Percentiles rank a stretch among this genome's conserved stretches.
Evolutionary conservation across 176 grass and related monocot species (phyloP).

Genomic region (Guadua angustifolia): DNA sequence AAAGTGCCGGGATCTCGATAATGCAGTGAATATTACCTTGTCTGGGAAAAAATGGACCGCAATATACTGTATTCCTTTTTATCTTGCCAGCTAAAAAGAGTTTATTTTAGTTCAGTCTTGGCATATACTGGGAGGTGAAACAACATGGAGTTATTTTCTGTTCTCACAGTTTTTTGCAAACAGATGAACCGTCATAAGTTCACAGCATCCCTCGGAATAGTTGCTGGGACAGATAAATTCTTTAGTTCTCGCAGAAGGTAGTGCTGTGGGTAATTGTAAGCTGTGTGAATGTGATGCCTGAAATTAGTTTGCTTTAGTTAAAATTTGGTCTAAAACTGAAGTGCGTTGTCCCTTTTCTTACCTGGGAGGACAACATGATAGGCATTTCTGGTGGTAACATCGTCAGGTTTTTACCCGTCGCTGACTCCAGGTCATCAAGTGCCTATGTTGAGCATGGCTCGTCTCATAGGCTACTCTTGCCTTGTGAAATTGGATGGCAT

Average conservation of each 20-base stretch:
- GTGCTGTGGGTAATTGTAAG: not conserved
- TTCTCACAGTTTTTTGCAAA: slow-evolving; percentile 36
- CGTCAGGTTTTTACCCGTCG: not conserved
- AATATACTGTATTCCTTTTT: not conserved
- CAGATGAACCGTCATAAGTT: not conserved
- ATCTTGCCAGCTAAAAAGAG: not conserved
- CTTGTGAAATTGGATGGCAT: not conserved
- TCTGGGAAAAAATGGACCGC: not conserved
- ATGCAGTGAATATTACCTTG: slow-evolving; percentile 17
- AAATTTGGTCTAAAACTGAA: not conserved
- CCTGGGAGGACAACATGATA: not conserved
- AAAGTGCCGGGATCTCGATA: not conserved
- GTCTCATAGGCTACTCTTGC: not conserved
- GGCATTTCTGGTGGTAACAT: not conserved
- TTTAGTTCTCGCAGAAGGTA: not conserved
- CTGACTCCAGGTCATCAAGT: not conserved
- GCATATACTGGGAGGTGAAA: not conserved
- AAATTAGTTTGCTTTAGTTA: not conserved
- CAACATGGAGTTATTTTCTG: slow-evolving; percentile 20
- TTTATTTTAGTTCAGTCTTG: not conserved
- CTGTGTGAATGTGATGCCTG: not conserved
- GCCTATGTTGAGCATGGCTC: slow-evolving; percentile 6
- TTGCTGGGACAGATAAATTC: not conserved
- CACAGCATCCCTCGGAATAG: not conserved
- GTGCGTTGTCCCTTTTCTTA: not conserved